A percentile compares a stretch with the other conserved stretches of the same genome.
Conservation (phyloP, 2,329 filamentous ascomycete species). For the Trichoderma citrinoviride region DNA sequence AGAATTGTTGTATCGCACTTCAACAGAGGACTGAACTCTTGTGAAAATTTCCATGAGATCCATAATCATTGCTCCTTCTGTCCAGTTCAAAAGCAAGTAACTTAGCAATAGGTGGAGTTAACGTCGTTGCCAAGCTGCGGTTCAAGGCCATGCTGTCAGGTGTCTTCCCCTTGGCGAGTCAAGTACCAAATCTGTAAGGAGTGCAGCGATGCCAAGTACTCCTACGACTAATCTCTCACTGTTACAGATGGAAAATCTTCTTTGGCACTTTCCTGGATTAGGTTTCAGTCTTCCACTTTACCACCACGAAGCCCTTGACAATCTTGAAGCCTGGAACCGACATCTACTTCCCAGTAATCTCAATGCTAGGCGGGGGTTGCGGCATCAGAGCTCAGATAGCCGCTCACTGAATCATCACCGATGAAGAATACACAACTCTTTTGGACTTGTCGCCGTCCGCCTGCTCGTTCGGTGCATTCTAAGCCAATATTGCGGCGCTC, state of each 20-base stretch:
- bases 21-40: too few species aligned
- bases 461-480: background rate
- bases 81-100: too few species aligned
- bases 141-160: background rate
- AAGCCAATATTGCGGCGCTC: background rate
- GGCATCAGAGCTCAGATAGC: background rate
- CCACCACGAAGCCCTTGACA: background rate
- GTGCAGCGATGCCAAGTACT: background rate
- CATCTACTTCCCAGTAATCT: background rate
- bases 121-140: background rate
- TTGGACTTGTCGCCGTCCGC: background rate
- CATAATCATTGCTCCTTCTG: too few species aligned
- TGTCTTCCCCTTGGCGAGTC: background rate
- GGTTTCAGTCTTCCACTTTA: background rate
- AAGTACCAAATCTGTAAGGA: slow-evolving; percentile 1
- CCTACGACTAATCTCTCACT: background rate
- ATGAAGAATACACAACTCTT: background rate
- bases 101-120: too few species aligned
- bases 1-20: too few species aligned
- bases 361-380: background rate
- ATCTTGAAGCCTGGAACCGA: background rate
- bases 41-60: too few species aligned
- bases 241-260: background rate
- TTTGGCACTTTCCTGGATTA: background rate
- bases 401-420: background rate